Evolutionary conservation across 805 yeast genomes (phyloP).

Genomic region (Candida mattraensis): DNA sequence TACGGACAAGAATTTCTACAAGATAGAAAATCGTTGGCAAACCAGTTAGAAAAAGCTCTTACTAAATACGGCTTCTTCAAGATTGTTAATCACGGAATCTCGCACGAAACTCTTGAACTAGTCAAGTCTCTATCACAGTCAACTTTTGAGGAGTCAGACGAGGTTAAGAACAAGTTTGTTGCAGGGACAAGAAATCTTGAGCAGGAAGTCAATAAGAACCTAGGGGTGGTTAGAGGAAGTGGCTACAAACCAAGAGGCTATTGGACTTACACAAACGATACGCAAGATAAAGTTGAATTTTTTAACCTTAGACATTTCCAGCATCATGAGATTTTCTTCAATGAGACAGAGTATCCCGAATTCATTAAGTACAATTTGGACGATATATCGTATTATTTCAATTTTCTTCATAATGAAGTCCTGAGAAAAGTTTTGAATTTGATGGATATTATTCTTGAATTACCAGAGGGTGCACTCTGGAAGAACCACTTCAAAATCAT

Average conservation of each 20-base stretch:
- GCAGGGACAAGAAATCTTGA: slow-evolving; percentile 36
- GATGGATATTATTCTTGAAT: slow-evolving; percentile 45
- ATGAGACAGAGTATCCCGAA: slow-evolving; percentile 39
- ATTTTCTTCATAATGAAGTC: slow-evolving; percentile 38
- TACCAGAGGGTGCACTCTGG: slow-evolving; percentile 47
- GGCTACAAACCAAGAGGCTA: slow-evolving; percentile 50
- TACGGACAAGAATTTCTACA: slow-evolving; percentile 38
- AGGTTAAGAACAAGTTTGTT: slow-evolving; percentile 36
- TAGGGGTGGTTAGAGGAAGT: slow-evolving; percentile 47
- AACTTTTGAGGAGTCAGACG: slow-evolving; percentile 40
- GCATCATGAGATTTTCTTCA: slow-evolving; percentile 34
- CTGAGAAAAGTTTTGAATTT: slow-evolving; percentile 37
- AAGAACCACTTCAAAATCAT: slow-evolving; percentile 36
- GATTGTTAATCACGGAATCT: slow-evolving; percentile 42
- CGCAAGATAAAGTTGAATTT: slow-evolving; percentile 44
- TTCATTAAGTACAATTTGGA: slow-evolving; percentile 38
- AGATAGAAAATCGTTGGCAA: slow-evolving; percentile 36
- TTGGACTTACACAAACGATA: slow-evolving; percentile 46
- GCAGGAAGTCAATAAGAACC: slow-evolving; percentile 27
- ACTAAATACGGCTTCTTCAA: slow-evolving; percentile 46
- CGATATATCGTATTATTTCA: slow-evolving; percentile 41
- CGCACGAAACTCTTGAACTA: slow-evolving; percentile 33
- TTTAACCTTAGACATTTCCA: slow-evolving; percentile 43
- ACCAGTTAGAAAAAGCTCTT: slow-evolving; percentile 39
- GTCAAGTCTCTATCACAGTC: slow-evolving; percentile 42